Evolutionary conservation across 805 yeast genomes (phyloP).

Genomic region (Kazachstania kunashirensis): DNA sequence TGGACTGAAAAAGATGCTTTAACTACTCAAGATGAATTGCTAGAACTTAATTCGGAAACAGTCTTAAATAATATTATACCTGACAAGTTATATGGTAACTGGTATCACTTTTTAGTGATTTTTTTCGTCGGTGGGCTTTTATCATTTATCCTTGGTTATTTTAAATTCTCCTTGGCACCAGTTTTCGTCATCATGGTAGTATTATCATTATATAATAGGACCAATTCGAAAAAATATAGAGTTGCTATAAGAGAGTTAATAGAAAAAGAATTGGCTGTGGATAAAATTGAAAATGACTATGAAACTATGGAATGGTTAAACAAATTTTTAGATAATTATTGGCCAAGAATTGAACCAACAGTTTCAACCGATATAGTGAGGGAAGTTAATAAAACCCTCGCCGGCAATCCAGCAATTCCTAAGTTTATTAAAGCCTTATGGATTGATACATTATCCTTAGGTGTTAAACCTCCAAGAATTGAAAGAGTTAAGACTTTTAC

Average conservation of each 20-base stretch:
- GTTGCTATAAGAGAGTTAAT: slow-evolving; percentile 61
- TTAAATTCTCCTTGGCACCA: slow-evolving; percentile 67
- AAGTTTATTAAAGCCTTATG: slow-evolving; percentile 71
- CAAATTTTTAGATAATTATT: slow-evolving; percentile 74
- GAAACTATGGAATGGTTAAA: slow-evolving; percentile 95
- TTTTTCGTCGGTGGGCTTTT: slow-evolving; percentile 54
- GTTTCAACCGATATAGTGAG: slow-evolving; percentile 76
- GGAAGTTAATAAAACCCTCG: slow-evolving; percentile 71
- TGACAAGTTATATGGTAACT: slow-evolving; percentile 76
- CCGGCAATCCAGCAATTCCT: slow-evolving; percentile 63
- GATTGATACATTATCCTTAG: slow-evolving; percentile 80
- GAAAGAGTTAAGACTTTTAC: slow-evolving; percentile 80
- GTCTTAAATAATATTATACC: slow-evolving; percentile 67
- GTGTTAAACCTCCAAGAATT: slow-evolving; percentile 89
- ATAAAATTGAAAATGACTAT: slow-evolving; percentile 71
- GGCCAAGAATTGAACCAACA: slow-evolving; percentile 84
- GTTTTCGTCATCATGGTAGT: slow-evolving; percentile 57
- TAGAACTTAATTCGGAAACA: slow-evolving; percentile 63
- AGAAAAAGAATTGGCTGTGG: slow-evolving; percentile 72
- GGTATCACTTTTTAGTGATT: slow-evolving; percentile 84
- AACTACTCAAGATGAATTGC: slow-evolving; percentile 54
- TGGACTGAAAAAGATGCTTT: slow-evolving; percentile 62
- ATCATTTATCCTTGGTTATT: slow-evolving; percentile 72
- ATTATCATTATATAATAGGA: slow-evolving; percentile 61
- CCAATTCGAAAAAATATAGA: slow-evolving; percentile 73